Evolutionary conservation across 139 green algal species (phyloP).

Genomic region (Closterium sp.): DNA sequence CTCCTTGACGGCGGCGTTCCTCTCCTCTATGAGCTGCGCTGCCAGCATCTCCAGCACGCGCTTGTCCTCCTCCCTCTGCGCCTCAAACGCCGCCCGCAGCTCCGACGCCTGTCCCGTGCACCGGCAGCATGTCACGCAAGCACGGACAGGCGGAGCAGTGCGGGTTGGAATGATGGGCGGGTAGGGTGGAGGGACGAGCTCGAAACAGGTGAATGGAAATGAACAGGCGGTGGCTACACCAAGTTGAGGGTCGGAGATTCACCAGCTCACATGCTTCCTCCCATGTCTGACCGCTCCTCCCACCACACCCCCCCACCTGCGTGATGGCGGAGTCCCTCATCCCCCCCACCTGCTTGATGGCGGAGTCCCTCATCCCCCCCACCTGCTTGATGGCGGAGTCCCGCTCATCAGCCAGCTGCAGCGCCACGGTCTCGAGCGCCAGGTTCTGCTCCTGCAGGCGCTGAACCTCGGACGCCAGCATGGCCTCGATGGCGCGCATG

Average conservation of each 20-base stretch:
- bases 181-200: background rate
- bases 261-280: too few species aligned
- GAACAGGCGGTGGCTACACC: background rate
- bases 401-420: constrained; percentile 40
- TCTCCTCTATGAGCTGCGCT: constrained; percentile 15
- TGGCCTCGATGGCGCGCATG: constrained; percentile 38
- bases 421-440: constrained; percentile 38
- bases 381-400: constrained; percentile 36
- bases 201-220: background rate
- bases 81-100: background rate
- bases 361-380: too few species aligned
- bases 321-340: too few species aligned
- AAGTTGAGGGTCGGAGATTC: too few species aligned
- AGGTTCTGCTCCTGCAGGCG: constrained; percentile 38
- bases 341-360: constrained; percentile 33
- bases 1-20: constrained; percentile 18
- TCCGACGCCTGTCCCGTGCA: background rate
- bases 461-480: constrained; percentile 38
- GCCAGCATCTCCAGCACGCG: constrained; percentile 24
- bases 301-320: too few species aligned
- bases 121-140: background rate
- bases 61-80: constrained; percentile 27
- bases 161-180: background rate
- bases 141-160: background rate
- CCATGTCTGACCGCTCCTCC: too few species aligned